These are phyloP conservation scores for Panellus pusillus DNA, from an alignment of 768 basidiomycete species.

Conservation along the genomic window DNA sequence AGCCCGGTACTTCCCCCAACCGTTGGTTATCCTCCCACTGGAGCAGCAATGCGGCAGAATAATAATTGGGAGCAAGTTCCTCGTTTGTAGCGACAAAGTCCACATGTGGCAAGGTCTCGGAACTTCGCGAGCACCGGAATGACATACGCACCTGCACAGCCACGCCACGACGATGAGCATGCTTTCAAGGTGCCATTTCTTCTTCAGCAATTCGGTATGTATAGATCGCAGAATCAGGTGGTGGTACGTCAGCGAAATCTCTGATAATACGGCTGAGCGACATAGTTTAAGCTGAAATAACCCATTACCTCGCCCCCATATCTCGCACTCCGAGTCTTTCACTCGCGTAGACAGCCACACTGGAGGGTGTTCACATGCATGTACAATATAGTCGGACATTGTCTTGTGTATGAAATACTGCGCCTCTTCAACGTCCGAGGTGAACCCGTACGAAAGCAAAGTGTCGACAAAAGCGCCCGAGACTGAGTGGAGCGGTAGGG, in stretches of 20 bases:
- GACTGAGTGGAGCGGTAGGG: conserved; percentile 37
- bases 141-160: conserved; percentile 47
- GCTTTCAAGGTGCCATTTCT: conserved; percentile 53
- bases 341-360: conserved; percentile 54
- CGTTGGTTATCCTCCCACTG: conserved; percentile 54
- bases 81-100: conserved; percentile 52
- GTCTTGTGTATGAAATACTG: conserved; percentile 40
- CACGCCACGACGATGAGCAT: conserved; percentile 61
- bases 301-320: conserved; percentile 44
- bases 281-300: no score
- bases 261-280: conserved; percentile 3
- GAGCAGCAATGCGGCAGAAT: conserved; percentile 51
- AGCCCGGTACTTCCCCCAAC: conserved; percentile 58
- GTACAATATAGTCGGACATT: conserved; percentile 42
- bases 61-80: conserved; percentile 48
- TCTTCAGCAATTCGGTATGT: conserved; percentile 57
- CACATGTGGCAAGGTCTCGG: conserved; percentile 50
- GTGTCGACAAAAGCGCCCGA: conserved; percentile 49
- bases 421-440: conserved; percentile 41
- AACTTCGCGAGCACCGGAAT: conserved; percentile 6
- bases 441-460: conserved; percentile 48
- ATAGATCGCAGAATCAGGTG: conserved; percentile 57
- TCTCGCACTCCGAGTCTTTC: conserved; percentile 56
- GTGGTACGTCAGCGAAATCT: conserved; percentile 59
- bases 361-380: conserved; percentile 50